Evolutionary conservation across 2,329 filamentous ascomycete genomes (phyloP).

Genomic region (Polytolypa hystricis): DNA sequence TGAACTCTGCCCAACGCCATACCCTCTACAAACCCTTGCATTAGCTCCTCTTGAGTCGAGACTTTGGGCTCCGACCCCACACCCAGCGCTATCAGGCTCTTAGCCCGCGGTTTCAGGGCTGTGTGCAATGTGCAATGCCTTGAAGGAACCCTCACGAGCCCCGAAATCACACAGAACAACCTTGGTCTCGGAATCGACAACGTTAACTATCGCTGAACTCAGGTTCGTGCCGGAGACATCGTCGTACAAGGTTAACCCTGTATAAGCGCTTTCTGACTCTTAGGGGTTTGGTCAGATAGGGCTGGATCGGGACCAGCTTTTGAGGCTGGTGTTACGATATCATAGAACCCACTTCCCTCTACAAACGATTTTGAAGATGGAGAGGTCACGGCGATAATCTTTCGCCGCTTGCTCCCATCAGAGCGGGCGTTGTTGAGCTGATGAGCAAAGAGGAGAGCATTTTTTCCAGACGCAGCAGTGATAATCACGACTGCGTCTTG

Average conservation of each 20-base stretch:
- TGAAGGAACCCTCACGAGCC: not conserved
- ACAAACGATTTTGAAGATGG: constrained; percentile 10
- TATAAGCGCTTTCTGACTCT: too few species aligned
- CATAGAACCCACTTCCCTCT: constrained; percentile 3
- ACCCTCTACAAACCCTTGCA: not conserved
- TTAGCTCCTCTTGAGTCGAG: not conserved
- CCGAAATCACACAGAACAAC: constrained; percentile 2
- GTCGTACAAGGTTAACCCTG: not conserved
- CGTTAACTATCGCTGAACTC: not conserved
- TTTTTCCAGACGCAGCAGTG: constrained; percentile 17
- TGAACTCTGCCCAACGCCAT: not conserved
- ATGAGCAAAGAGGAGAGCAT: constrained; percentile 14
- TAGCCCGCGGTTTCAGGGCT: not conserved
- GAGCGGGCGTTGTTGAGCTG: constrained; percentile 14
- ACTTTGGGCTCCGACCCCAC: constrained; percentile 2
- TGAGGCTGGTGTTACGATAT: too few species aligned
- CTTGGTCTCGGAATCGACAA: not conserved
- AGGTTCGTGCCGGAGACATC: not conserved
- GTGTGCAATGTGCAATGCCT: not conserved
- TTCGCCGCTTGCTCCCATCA: constrained; percentile 8
- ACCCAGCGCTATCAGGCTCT: not conserved
- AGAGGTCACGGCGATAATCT: constrained; percentile 16
- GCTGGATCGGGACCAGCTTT: too few species aligned
- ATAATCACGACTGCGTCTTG: constrained; percentile 13
- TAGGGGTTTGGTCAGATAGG: too few species aligned